Evolutionary conservation across 768 basidiomycete genomes (phyloP).

Genomic region (Mycena sanguinolenta): DNA sequence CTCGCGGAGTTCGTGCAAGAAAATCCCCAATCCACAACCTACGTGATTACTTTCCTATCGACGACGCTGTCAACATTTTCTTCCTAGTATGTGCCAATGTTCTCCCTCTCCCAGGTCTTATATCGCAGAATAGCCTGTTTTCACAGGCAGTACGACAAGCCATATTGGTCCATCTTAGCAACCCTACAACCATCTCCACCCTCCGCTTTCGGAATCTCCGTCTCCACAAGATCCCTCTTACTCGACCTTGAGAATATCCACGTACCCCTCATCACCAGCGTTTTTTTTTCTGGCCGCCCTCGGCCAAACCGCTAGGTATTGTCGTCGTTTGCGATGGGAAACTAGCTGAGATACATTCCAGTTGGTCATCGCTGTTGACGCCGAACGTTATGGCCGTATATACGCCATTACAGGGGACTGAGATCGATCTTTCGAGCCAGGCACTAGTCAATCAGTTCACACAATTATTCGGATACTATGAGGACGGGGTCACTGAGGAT

Average conservation of each 20-base stretch:
- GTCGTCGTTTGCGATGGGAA: not conserved
- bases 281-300: constrained; percentile 14
- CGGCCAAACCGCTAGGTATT: constrained; percentile 20
- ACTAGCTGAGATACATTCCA: not conserved
- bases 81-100: not conserved
- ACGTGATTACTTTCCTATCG: not conserved
- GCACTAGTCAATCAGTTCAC: constrained; percentile 1
- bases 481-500: too few species aligned
- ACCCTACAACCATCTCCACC: constrained; percentile 2
- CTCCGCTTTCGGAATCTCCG: constrained; percentile 15
- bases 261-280: not conserved
- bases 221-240: constrained; percentile 10
- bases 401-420: constrained; percentile 10
- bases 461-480: not conserved
- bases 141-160: constrained; percentile 8
- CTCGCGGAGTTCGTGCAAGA: not conserved
- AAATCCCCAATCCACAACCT: not conserved
- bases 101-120: too few species aligned
- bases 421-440: constrained; percentile 10
- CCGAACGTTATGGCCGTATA: constrained; percentile 8
- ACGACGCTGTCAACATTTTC: not conserved
- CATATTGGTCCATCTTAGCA: not conserved
- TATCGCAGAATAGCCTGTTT: not conserved
- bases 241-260: not conserved
- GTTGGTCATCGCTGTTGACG: constrained; percentile 25